phyloP scores from a whole-genome alignment of 2,329 filamentous ascomycete species.

The Trichoderma sp. region DNA sequence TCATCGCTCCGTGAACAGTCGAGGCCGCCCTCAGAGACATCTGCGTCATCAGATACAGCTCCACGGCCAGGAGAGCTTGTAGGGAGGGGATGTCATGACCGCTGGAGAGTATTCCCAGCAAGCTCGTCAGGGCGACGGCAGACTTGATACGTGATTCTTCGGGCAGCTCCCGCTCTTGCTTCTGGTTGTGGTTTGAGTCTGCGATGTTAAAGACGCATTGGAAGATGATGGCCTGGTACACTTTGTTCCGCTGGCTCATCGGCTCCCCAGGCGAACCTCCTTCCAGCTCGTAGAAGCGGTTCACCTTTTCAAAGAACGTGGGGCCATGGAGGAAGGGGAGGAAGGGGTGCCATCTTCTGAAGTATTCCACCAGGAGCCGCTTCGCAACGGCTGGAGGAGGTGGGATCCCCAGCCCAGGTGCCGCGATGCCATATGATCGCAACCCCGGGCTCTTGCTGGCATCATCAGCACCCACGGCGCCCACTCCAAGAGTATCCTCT shows the following conservation, averaged over 20 bases:
- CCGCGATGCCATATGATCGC: conserved; percentile 6
- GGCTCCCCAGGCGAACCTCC: background rate
- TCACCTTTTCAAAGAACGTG: conserved; percentile 14
- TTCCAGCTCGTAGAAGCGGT: conserved; percentile 6
- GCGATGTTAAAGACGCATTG: conserved; percentile 16
- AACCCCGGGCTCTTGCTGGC: conserved; percentile 9
- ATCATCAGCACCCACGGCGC: conserved; percentile 7
- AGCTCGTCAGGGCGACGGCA: background rate
- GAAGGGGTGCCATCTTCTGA: conserved; percentile 13
- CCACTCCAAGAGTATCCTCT: conserved; percentile 3
- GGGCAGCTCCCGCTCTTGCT: conserved; percentile 6
- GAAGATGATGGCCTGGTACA: conserved; percentile 19
- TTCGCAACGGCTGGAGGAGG: conserved; percentile 13
- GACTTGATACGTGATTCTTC: conserved; percentile 15
- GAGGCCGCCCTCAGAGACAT: conserved; percentile 16
- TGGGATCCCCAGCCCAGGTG: background rate
- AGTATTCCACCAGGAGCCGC: conserved; percentile 13
- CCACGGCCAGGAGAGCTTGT: conserved; percentile 14
- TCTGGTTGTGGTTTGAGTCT: conserved; percentile 14
- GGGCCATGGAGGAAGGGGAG: conserved; percentile 11
- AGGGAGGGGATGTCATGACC: conserved; percentile 15
- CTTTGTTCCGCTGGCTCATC: conserved; percentile 16
- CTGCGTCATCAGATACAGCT: conserved; percentile 17
- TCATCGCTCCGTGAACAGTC: conserved; percentile 14
- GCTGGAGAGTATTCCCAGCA: conserved; percentile 15